Evolutionary conservation across 139 green algal species (phyloP).

Genomic region (Dunaliella primolecta): DNA sequence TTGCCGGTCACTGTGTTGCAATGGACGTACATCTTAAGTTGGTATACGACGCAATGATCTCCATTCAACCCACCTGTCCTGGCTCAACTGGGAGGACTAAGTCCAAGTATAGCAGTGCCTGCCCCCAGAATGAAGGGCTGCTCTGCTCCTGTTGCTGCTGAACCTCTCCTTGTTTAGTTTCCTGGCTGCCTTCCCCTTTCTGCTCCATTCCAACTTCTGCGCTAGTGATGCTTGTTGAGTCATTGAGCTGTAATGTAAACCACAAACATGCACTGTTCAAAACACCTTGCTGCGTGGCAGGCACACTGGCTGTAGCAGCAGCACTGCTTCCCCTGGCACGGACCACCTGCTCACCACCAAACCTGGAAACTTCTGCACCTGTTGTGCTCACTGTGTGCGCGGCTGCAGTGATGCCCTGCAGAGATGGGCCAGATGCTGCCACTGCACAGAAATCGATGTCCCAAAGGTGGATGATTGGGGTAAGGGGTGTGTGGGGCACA

Average conservation of each 20-base stretch:
- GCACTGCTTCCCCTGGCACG: not conserved
- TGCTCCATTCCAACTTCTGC: too few species aligned
- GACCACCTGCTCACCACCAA: not conserved
- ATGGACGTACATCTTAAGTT: too few species aligned
- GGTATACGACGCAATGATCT: too few species aligned
- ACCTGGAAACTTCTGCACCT: not conserved
- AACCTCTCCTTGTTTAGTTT: not conserved
- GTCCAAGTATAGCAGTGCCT: conserved; percentile 67
- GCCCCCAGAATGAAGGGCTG: conserved; percentile 46
- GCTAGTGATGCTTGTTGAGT: not conserved
- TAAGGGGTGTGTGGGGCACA: conserved; percentile 11
- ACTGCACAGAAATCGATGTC: not conserved
- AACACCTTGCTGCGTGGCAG: conserved; percentile 22
- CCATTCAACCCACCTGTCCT: not conserved
- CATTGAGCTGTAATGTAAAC: conserved; percentile 75
- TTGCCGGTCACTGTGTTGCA: too few species aligned
- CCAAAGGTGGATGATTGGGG: not conserved
- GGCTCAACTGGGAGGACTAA: not conserved
- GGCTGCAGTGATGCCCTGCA: not conserved
- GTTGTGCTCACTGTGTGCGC: not conserved
- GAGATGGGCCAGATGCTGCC: not conserved
- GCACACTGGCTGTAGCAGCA: not conserved
- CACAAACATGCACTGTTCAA: conserved; percentile 79
- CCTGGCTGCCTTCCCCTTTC: too few species aligned
- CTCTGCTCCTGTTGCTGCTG: not conserved